Conservation (phyloP, 2,329 filamentous ascomycete genomes). For the Spiromastix sp. region DNA sequence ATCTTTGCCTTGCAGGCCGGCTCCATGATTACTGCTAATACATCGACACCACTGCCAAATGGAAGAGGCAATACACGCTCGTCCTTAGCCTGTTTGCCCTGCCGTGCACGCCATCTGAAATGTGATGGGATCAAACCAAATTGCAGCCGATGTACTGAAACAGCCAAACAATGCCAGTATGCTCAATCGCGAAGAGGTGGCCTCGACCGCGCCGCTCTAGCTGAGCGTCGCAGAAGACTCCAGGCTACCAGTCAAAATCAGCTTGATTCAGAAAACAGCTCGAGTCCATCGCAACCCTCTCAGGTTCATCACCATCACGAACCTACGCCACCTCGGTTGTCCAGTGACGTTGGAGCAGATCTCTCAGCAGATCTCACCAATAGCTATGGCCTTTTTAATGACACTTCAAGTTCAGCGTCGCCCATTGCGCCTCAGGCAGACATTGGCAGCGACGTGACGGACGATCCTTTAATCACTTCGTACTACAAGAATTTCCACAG, state of each 20-base stretch:
- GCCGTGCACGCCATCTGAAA: slow-evolving; percentile 34
- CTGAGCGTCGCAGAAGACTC: background rate
- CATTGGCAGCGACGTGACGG: background rate
- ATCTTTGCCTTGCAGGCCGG: no score
- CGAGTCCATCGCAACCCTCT: no score
- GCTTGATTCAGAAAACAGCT: no score
- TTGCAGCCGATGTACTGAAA: slow-evolving; percentile 33
- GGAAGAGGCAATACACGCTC: no score
- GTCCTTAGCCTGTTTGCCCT: slow-evolving; percentile 19
- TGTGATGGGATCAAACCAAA: slow-evolving; percentile 37
- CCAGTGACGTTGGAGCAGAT: background rate
- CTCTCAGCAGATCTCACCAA: background rate
- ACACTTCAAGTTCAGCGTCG: background rate
- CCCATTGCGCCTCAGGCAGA: slow-evolving; percentile 3
- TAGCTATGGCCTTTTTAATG: no score
- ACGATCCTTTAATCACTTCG: slow-evolving; percentile 11
- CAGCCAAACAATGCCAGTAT: slow-evolving; percentile 38
- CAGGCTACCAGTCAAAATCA: no score
- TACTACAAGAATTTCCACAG: slow-evolving; percentile 25
- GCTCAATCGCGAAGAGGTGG: slow-evolving; percentile 38
- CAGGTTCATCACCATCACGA: no score
- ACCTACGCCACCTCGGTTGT: background rate
- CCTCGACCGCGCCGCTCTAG: background rate
- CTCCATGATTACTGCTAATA: no score
- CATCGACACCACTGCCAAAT: no score